Evolutionary conservation across 257 asterid species (phyloP).

Genomic region (Solanum pimpinellifolium): DNA sequence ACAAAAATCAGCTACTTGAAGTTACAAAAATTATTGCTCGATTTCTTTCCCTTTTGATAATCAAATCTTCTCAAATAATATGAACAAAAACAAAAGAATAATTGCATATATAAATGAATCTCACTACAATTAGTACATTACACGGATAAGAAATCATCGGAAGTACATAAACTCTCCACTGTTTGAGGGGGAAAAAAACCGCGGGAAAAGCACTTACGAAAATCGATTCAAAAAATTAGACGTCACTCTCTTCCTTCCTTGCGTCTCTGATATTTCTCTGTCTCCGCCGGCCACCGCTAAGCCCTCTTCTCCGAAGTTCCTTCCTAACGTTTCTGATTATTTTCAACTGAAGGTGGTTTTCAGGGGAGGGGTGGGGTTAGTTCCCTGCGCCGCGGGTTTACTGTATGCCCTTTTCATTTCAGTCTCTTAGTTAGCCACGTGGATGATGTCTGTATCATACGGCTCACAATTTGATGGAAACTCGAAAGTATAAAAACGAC

Average conservation of each 20-base stretch:
- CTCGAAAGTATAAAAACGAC: neutral
- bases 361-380: neutral
- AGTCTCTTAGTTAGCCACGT: neutral
- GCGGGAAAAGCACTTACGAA: neutral
- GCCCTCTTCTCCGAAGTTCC: neutral
- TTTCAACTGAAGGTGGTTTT: neutral
- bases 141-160: neutral
- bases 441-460: fast-evolving
- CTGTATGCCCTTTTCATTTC: neutral
- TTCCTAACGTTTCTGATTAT: neutral
- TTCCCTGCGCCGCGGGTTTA: neutral
- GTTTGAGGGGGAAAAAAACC: neutral
- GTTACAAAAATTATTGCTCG: neutral
- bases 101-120: neutral
- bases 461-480: neutral
- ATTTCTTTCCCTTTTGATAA: neutral
- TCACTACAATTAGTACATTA: neutral
- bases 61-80: neutral
- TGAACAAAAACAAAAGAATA: neutral
- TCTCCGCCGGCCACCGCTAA: neutral
- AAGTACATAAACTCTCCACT: neutral
- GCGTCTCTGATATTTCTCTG: neutral
- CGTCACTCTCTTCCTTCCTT: neutral
- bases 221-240: neutral
- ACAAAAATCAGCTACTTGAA: neutral